phyloP scores from a whole-genome alignment of 805 yeast species.

The Blastobotrys attinorum region DNA sequence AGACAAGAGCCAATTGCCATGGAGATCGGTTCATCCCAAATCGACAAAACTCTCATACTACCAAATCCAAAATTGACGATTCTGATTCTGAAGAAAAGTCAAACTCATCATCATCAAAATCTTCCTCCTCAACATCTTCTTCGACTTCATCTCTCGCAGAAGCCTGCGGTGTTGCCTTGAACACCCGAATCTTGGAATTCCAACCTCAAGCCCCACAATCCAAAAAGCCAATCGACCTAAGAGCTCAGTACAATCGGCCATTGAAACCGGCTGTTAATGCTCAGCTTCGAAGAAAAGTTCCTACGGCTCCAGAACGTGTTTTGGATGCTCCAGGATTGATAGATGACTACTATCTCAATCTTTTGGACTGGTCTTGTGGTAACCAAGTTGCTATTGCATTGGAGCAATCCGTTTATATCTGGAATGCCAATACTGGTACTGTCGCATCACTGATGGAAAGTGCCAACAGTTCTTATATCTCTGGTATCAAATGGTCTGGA shows the following conservation, averaged over 20 bases:
- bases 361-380: constrained; percentile 78
- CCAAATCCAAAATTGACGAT: constrained; percentile 31
- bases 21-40: constrained; percentile 59
- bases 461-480: constrained; percentile 38
- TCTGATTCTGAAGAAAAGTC: background rate
- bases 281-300: constrained; percentile 47
- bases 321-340: constrained; percentile 92
- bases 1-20: constrained; percentile 19
- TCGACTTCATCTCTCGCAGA: constrained; percentile 74
- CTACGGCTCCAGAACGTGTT: constrained; percentile 85
- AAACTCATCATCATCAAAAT: background rate
- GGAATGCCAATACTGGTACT: constrained; percentile 82
- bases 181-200: constrained; percentile 76
- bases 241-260: constrained; percentile 30
- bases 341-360: constrained; percentile 85
- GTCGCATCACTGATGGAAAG: constrained; percentile 61
- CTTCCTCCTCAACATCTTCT: constrained; percentile 37
- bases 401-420: constrained; percentile 73
- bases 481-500: constrained; percentile 83
- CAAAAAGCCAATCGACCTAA: constrained; percentile 28
- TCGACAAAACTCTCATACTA: constrained; percentile 41
- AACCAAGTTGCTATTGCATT: constrained; percentile 84
- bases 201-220: constrained; percentile 78
- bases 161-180: constrained; percentile 85
- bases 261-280: constrained; percentile 26